Conservation (phyloP, 2,329 filamentous ascomycete genomes). For the Gaeumannomyces sp. region DNA sequence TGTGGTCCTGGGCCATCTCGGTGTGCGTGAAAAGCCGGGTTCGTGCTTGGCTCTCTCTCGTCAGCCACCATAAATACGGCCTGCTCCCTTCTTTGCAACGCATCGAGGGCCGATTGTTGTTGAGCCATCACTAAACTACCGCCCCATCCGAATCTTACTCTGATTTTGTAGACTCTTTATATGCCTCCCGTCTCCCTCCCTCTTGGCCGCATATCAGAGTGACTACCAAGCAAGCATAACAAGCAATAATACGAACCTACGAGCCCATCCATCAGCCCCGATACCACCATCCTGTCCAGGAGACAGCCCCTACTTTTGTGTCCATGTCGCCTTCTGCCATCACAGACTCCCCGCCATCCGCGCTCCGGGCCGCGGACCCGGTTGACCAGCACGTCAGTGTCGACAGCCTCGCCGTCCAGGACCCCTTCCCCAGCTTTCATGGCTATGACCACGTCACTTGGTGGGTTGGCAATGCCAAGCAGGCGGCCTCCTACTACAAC, state of each 20-base stretch:
- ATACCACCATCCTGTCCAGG: neutral
- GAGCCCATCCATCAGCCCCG: neutral
- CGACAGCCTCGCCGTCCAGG: conserved; percentile 49
- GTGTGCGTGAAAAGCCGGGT: neutral
- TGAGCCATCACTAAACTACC: neutral
- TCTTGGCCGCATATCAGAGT: neutral
- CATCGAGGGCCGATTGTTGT: neutral
- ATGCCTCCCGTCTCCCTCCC: neutral
- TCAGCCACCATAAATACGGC: conserved; percentile 3
- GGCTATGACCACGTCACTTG: conserved; percentile 92
- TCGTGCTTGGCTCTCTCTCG: conserved; percentile 1
- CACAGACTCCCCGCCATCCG: conserved; percentile 35
- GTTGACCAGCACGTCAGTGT: conserved; percentile 48
- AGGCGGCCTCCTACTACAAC: conserved; percentile 84
- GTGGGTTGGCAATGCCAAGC: conserved; percentile 97
- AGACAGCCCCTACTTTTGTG: conserved; percentile 17
- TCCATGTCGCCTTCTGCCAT: conserved; percentile 56
- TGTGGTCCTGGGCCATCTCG: neutral
- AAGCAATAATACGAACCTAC: neutral
- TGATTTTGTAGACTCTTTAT: neutral
- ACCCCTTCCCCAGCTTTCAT: conserved; percentile 53
- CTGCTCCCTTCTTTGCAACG: neutral
- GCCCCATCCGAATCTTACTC: neutral
- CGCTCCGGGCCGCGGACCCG: conserved; percentile 33
- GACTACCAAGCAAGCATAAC: neutral